Evolutionary conservation across 2,329 filamentous ascomycete genomes (phyloP), one percentile per base, ranked within the genome.

Genomic region (Fusarium mundagurra): DNA sequence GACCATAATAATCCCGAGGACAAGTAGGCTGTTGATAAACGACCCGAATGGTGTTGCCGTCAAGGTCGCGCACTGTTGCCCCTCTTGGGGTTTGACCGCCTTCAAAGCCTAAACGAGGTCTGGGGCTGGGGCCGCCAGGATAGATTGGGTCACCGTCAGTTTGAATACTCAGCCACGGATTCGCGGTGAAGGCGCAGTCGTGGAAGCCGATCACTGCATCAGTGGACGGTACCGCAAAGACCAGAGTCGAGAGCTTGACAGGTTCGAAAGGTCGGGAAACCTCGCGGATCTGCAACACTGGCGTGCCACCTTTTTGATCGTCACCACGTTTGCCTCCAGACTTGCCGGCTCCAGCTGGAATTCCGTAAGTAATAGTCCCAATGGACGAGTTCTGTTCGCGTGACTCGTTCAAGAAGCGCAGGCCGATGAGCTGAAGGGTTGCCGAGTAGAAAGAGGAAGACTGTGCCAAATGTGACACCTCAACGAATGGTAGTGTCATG

Each of bases 401-500:
- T 51, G 70, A 67, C 38, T 72, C 71, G 45, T 64, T 58, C 50
- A 82, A 64, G 64, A 91, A 97, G 69, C 88, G 88, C 71, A 97
- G 91, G 43, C 93, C 93, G 29, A 97, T 87, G 8, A 94, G 92
- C 76, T 96, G 93, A 13, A 94, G 88, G 73, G 94, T 88, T 71
- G 93, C 89, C 29, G 95, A 89, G 83, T 94, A 97, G 85, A 97
- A 97, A 13, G 94, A 96, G 57, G 92, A 91, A 8, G 94, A 93
- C 41, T 92, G 90, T 62, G 94, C 90, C 61, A 97, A 90, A 82
- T 95, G 92, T 69, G 91, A 92, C 79, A 97, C 94, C 80, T 90
- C 86, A 74, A 91, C 79, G 73, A 86, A 86, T 55, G 89, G 88
- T 72, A 87, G 79, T 81, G 85, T 84, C 74, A 81, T 80, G 61